These are phyloP conservation scores for Scedosporium apiospermum DNA, from an alignment of 2,329 filamentous ascomycete species.

Conservation along the genomic window DNA sequence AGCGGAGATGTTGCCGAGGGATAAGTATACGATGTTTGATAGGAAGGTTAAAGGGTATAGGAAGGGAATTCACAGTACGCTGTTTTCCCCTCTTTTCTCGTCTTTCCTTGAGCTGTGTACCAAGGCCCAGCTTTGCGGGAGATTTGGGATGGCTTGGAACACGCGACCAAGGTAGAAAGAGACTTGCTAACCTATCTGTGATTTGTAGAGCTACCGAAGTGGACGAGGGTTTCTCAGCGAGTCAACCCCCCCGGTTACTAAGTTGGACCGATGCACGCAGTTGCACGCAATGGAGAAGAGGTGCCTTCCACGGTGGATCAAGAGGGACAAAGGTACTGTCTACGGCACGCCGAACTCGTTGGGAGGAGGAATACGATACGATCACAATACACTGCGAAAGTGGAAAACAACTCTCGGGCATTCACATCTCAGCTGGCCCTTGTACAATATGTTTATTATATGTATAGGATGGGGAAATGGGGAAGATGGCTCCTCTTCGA, in stretches of 20 bases:
- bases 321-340: not conserved
- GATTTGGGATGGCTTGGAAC: not conserved
- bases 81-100: not conserved
- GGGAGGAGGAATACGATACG: not conserved
- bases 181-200: conserved; percentile 3
- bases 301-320: not conserved
- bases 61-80: conserved; percentile 95
- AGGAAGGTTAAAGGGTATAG: conserved; percentile 91
- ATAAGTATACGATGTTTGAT: conserved; percentile 98
- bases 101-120: not conserved
- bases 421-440: not conserved
- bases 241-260: conserved; percentile 93
- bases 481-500: not conserved
- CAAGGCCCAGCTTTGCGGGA: not conserved
- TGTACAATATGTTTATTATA: conserved; percentile 4
- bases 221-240: conserved; percentile 91
- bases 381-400: not conserved
- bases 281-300: not conserved
- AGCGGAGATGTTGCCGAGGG: conserved; percentile 86
- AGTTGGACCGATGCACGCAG: conserved; percentile 10
- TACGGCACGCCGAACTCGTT: not conserved
- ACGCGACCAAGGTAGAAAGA: not conserved
- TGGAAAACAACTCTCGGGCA: not conserved
- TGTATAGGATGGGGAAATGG: conserved; percentile 5
- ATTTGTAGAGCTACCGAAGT: conserved; percentile 66